Percentiles rank a stretch among this genome's conserved stretches.
These are phyloP conservation scores for Colletotrichum zoysiae DNA, from an alignment of 2,329 filamentous ascomycete genomes.

Conservation along the genomic window DNA sequence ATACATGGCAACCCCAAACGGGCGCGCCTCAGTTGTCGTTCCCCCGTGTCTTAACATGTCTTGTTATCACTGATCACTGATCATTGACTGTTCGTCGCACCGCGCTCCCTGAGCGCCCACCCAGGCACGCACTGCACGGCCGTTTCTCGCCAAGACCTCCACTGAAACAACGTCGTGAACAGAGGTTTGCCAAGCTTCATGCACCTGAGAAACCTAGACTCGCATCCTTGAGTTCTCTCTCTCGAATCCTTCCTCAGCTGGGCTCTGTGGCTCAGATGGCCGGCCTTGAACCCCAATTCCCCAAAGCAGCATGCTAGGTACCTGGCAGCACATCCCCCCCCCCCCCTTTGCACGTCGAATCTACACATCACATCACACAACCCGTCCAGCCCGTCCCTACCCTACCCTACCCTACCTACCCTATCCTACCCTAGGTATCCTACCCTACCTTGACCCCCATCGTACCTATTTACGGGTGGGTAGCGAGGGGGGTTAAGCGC, in stretches of 20 bases:
- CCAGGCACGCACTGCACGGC: constrained; percentile 31
- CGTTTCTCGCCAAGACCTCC: constrained; percentile 29
- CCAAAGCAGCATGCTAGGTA: constrained; percentile 22
- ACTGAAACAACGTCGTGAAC: constrained; percentile 39
- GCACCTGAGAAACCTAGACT: constrained; percentile 31
- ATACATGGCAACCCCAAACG: background rate
- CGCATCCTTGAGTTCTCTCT: constrained; percentile 6
- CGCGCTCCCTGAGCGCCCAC: constrained; percentile 1
- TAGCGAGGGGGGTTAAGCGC: constrained; percentile 12
- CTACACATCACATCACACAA: constrained; percentile 20
- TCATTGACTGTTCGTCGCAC: constrained; percentile 2
- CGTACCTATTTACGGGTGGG: background rate
- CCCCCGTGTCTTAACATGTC: background rate
- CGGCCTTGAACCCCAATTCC: background rate
- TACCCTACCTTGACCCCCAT: background rate
- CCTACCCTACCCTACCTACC: no score
- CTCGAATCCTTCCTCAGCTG: no score
- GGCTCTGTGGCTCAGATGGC: background rate
- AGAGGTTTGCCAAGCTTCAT: constrained; percentile 41
- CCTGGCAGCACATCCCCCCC: constrained; percentile 8
- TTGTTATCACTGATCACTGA: background rate
- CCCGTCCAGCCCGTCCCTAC: background rate
- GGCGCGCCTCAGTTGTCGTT: background rate
- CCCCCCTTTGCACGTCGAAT: constrained; percentile 1
- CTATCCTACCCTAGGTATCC: no score